Base-by-base conservation (phyloP, 331 rosid species). In the Erythrophleum ivorense region DNA sequence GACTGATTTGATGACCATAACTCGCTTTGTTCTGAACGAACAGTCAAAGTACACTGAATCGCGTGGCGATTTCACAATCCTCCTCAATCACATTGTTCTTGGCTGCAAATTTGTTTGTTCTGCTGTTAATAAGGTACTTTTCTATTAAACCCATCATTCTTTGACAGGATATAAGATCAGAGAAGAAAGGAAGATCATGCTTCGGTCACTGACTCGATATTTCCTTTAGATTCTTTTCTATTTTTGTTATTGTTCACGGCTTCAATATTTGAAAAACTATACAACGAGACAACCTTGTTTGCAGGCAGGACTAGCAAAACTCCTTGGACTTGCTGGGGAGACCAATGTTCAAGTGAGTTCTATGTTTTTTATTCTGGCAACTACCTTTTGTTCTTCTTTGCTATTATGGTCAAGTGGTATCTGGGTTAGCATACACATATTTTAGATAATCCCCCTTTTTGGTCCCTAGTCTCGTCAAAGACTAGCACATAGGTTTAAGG, bases 291-390 rank as follows among this genome's bases (percentile, higher is more conserved):
- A 24, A 18, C 55, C 33, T 12, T 46, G 4, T 69, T 80, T 73
- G 80, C 97, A 95, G 98, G 98, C 98, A 3, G 98, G 98, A 75
- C 83, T 95, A 29, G 98, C 98, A 31, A 91, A 95, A 80, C 91
- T 93, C 78, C 85, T 95, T 67, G 98, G 98, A 76, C 97, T 95
- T 81, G 98, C 98, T n/a, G 98, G 98, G 79, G 96, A 89, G 80
- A 91, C 94, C 82, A 95, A 95, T 81, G 89, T 91, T 77, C 98
- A 95, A 90, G 98, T 84, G 48, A 83, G 84, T 55, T 9, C 33
- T 69, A 40, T 54, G 58, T 78, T 82, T 57, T 15, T 15, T 6
- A 52, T 77, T 70, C 34, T 21, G 81, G 29, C 29, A 24, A 24
- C 29, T 24, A 24, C 29, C 1, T 24, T 24, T 24, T 24, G 29